Evolutionary conservation across 352 stramenopile genomes (phyloP), one percentile per base, ranked within the genome.

Genomic region (Phytopythium chamaehyphon): DNA sequence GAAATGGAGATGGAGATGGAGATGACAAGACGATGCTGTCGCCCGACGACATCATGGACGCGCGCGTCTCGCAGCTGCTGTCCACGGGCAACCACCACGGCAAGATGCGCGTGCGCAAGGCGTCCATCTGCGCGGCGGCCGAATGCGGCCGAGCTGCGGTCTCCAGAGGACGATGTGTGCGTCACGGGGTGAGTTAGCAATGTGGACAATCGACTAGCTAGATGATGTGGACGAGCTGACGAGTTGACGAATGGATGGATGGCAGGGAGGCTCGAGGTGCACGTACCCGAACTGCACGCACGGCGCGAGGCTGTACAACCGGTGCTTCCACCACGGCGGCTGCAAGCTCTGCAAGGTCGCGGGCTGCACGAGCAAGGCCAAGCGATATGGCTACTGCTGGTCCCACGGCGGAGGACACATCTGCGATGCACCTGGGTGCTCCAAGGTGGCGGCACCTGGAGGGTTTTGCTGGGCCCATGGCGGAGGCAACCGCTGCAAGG

Each of bases 331-430:
- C 47, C 76, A 86, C 52, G 76, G 76, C 33, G 76, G 76, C 40
- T 85, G 68, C 55, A 83, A 80, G 57, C 55, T 79, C 12, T 88
- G 76, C 64, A 86, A 80, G 55, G 64, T 84, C 35, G 57, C 63
- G 5, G 76, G 76, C 16, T 86, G 76, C 55, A 85, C 69, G 21
- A 83, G 71, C 47, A 82, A 83, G 57, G 76, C 76, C 42, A 88
- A 88, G 62, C 73, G 71, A n/a, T 83, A 82, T 47, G 71, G 73
- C 47, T 81, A 82, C 60, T 86, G 76, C 72, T 88, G 76, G 76
- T 81, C 71, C 5, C 76, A 88, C 33, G 76, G 76, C 52, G 76
- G 76, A 6, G 43, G 79, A 35, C 71, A 78, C 58, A 82, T 82
- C 35, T 92, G 82, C 57, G 73, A 82, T 23, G 53, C 59, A 0